Percentiles rank a stretch among this genome's conserved stretches.
Evolutionary conservation across 2,329 filamentous ascomycete species (phyloP).

Genomic region (Dryadomyces quercus-mongolicae): DNA sequence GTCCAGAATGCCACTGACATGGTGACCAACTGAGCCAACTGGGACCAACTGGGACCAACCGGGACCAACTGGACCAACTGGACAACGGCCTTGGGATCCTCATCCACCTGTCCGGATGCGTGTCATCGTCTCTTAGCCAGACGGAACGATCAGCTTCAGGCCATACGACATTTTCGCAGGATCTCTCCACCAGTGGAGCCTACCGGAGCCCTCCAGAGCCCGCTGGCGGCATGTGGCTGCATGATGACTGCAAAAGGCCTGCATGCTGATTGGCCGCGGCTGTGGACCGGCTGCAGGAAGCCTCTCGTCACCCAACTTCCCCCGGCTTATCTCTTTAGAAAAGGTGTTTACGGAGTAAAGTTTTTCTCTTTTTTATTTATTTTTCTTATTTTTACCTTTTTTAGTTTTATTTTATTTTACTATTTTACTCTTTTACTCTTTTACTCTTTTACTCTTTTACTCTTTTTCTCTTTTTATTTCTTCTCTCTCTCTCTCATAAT

Average conservation of each 20-base stretch:
- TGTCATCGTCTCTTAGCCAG: neutral
- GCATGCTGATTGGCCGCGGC: neutral
- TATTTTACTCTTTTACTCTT: neutral
- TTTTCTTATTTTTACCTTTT: neutral
- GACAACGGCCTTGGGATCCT: neutral
- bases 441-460: neutral
- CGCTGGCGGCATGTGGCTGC: neutral
- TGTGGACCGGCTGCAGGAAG: neutral
- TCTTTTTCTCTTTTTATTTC: neutral
- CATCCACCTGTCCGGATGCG: conserved; percentile 1
- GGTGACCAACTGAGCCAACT: neutral
- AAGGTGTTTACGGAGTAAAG: too few species aligned
- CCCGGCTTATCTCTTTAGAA: neutral
- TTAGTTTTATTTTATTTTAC: neutral
- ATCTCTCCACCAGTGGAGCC: neutral
- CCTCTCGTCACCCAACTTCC: neutral
- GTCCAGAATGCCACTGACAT: too few species aligned
- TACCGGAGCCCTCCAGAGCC: neutral
- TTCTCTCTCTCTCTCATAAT: neutral
- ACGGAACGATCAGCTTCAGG: neutral
- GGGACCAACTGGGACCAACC: neutral
- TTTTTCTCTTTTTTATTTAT: neutral
- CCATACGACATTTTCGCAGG: neutral
- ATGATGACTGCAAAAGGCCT: neutral
- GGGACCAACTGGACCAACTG: too few species aligned